Evolutionary conservation across 78 protist species (phyloP).

Genomic region (Protostelium mycophagum): DNA sequence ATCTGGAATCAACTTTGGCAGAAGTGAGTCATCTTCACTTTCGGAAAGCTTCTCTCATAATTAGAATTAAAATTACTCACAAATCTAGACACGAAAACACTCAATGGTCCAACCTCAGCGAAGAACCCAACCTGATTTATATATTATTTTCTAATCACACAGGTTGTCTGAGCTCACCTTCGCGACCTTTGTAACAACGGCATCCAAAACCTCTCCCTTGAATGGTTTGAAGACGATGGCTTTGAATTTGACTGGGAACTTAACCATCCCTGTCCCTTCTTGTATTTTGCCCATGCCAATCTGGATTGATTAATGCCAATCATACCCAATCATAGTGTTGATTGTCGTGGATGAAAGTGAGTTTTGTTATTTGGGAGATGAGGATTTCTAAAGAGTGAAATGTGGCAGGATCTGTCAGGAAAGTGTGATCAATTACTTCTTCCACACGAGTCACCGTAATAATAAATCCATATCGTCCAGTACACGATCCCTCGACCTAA

Average conservation of each 20-base stretch:
- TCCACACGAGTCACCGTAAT: slow-evolving; percentile 60
- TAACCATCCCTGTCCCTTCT: slow-evolving; percentile 62
- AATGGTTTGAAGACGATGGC: slow-evolving; percentile 79
- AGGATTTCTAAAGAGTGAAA: neutral
- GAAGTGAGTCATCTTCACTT: neutral
- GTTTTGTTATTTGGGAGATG: too few relatives aligned
- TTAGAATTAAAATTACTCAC: neutral
- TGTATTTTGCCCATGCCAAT: slow-evolving; percentile 56
- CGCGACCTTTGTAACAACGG: slow-evolving; percentile 70
- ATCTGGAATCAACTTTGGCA: slow-evolving; percentile 22
- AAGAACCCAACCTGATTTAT: slow-evolving; percentile 41
- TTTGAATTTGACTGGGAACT: slow-evolving; percentile 49
- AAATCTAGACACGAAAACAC: slow-evolving; percentile 46
- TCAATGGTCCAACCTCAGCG: slow-evolving; percentile 58
- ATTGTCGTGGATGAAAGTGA: too few relatives aligned
- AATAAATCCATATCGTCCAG: slow-evolving; percentile 75
- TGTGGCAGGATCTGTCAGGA: neutral
- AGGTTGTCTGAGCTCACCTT: slow-evolving; percentile 7
- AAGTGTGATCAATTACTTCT: slow-evolving; percentile 14
- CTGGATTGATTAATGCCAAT: neutral
- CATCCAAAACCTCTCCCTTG: slow-evolving; percentile 77
- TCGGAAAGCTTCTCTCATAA: neutral
- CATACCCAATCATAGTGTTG: too few relatives aligned
- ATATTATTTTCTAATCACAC: neutral
- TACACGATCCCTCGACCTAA: slow-evolving; percentile 73